A percentile compares a stretch with the other conserved stretches of the same genome.
These are phyloP conservation scores for Pleurotus tuber-regium DNA, from an alignment of 768 basidiomycete species.

Conservation along the genomic window DNA sequence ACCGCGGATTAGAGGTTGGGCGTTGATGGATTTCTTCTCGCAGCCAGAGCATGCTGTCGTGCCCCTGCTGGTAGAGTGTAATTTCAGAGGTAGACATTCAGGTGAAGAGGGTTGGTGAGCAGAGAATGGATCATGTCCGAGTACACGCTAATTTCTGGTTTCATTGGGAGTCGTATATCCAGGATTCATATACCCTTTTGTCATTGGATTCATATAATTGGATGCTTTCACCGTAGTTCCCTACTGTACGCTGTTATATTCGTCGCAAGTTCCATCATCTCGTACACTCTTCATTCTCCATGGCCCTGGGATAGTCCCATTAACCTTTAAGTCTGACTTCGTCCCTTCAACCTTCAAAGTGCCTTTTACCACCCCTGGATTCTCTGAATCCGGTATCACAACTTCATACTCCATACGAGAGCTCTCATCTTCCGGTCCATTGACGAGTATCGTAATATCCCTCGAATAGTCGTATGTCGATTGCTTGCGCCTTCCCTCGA, in stretches of 20 bases:
- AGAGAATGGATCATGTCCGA: not conserved
- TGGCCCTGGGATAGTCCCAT: conserved; percentile 4
- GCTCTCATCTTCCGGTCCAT: conserved; percentile 8
- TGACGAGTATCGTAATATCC: conserved; percentile 19
- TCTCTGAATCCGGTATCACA: conserved; percentile 15
- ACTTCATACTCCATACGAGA: conserved; percentile 14
- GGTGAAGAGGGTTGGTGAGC: conserved; percentile 43
- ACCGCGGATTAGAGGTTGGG: conserved; percentile 69
- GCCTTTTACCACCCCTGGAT: conserved; percentile 16
- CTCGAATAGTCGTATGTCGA: conserved; percentile 22
- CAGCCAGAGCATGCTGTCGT: conserved; percentile 58
- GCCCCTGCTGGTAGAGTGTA: conserved; percentile 67
- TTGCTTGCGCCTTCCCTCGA: conserved; percentile 13
- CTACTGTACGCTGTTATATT: too few relatives aligned
- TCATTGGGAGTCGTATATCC: not conserved
- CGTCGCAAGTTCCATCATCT: not conserved
- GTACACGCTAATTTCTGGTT: not conserved
- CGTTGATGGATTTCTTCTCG: conserved; percentile 68
- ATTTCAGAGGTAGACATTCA: conserved; percentile 52
- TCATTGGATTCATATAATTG: not conserved
- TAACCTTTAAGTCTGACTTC: not conserved
- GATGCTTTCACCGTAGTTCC: not conserved
- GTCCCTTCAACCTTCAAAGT: conserved; percentile 13
- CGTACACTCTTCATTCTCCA: conserved; percentile 6
- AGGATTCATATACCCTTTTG: not conserved